These are phyloP conservation scores for Aureococcus anophagefferens DNA, from an alignment of 108 stramenopile genomes.

Conservation along the genomic window DNA sequence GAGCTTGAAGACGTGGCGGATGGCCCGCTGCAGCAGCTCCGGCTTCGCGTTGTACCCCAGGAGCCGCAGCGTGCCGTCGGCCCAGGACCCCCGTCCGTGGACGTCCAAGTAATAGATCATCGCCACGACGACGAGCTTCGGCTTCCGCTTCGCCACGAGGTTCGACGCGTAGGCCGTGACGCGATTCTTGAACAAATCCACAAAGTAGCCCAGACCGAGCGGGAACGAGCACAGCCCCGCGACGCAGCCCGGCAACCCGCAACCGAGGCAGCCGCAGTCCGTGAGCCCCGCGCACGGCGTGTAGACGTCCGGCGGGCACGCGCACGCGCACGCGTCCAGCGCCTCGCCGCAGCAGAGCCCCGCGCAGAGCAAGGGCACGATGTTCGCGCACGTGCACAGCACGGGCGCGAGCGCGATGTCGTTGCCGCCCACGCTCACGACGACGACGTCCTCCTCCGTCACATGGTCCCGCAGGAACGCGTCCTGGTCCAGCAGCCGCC, in stretches of 20 bases:
- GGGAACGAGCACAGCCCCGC: conserved; percentile 28
- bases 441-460: conserved; percentile 49
- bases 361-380: conserved; percentile 35
- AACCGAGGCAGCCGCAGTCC: conserved; percentile 1
- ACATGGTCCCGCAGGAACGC: conserved; percentile 65
- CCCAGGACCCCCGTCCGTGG: conserved; percentile 57
- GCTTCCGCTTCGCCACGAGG: conserved; percentile 59
- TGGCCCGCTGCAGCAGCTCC: conserved; percentile 52
- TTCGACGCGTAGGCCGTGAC: conserved; percentile 42
- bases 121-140: conserved; percentile 64
- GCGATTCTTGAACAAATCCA: conserved; percentile 59
- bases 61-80: conserved; percentile 51
- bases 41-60: conserved; percentile 69
- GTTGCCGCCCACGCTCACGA: conserved; percentile 73
- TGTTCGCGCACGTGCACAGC: conserved; percentile 57
- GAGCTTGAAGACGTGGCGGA: conserved; percentile 56
- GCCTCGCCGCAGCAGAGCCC: background rate
- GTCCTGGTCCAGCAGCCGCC: conserved; percentile 23
- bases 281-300: background rate
- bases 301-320: background rate
- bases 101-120: conserved; percentile 81
- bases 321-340: background rate
- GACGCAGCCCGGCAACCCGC: conserved; percentile 2
- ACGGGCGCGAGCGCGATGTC: conserved; percentile 66
- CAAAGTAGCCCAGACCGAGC: conserved; percentile 67